Evolutionary conservation across 257 asterid species (phyloP).

Genomic region (Echium plantagineum): DNA sequence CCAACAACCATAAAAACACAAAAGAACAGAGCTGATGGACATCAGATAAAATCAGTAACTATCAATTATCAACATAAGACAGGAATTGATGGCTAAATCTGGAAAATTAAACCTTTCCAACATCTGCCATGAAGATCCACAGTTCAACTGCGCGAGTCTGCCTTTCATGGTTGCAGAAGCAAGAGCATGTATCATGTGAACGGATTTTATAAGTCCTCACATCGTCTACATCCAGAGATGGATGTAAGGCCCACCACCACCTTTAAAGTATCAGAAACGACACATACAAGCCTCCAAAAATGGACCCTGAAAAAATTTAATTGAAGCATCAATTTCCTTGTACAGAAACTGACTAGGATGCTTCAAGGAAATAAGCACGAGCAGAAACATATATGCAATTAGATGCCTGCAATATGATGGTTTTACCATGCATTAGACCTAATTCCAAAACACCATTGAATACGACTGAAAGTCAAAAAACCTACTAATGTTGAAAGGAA

Average conservation of each 20-base stretch:
- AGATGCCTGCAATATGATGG: background rate
- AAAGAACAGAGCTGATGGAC: too few species aligned
- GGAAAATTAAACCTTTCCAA: background rate
- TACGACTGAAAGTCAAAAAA: background rate
- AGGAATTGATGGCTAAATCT: too few species aligned
- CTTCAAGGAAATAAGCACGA: background rate
- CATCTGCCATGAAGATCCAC: background rate
- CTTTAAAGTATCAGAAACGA: conserved; percentile 14
- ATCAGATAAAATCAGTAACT: too few species aligned
- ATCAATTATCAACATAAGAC: too few species aligned
- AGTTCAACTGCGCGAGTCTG: background rate
- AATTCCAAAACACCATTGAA: background rate
- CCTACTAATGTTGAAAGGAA: background rate
- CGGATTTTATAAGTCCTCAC: conserved; percentile 6
- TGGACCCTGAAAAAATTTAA: conserved; percentile 22
- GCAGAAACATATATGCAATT: background rate
- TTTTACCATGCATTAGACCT: background rate
- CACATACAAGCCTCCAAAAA: conserved; percentile 14
- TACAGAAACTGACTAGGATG: conserved; percentile 5
- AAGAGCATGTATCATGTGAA: conserved; percentile 5
- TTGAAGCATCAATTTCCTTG: conserved; percentile 15
- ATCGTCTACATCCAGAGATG: conserved; percentile 13
- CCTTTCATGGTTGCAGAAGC: background rate
- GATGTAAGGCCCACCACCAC: conserved; percentile 20
- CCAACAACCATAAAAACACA: too few species aligned